Evolutionary conservation across 2,329 filamentous ascomycete genomes (phyloP), one percentile per base, ranked within the genome.

Genomic region (Neofusicoccum laricinum): DNA sequence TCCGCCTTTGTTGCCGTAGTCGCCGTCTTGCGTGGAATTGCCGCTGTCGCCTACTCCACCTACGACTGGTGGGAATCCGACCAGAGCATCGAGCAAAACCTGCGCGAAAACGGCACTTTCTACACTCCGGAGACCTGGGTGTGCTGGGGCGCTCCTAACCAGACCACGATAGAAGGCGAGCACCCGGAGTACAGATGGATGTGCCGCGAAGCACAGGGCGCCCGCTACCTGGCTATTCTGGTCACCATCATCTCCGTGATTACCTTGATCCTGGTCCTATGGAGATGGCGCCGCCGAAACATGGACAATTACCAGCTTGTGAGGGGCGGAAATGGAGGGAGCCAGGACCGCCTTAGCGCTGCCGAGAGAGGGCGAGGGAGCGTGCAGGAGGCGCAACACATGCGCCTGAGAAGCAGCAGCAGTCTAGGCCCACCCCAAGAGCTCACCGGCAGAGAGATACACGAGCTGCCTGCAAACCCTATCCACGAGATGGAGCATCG

Each of bases 401-500:
- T 21, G 30, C 40, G 30, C 1, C n/a, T 21, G 15, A 14, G 17
- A 8, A 59, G 41, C n/a, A 32, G 25, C n/a, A 59, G 53, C 30
- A 17, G 30, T 25, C 49, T n/a, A 12, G 32, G n/a, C 4, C n/a
- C 10, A 2, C 55, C 55, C 4, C 55, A 59, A 8, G 55, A 59
- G 46, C 30, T 59, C 21, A 41, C 46, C 25, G 55, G 55, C 10
- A 46, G 41, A 10, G 55, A 59, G 15, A 36, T 59, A 2, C 41
- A 46, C 55, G 55, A 59, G 38, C 46, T 59, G 55, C 30, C 55
- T 17, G 55, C 55, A 12, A 41, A 59, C 11, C 12, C 55, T 6
- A 59, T 59, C 21, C 55, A 46, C 14, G 55, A 59, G 30, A 59
- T 59, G 55, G 53, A 58, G 38, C 53, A 58, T 6, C 53, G 25